Evolutionary conservation across 140 eudicot species (phyloP).

Genomic region (Anethum foeniculum): DNA sequence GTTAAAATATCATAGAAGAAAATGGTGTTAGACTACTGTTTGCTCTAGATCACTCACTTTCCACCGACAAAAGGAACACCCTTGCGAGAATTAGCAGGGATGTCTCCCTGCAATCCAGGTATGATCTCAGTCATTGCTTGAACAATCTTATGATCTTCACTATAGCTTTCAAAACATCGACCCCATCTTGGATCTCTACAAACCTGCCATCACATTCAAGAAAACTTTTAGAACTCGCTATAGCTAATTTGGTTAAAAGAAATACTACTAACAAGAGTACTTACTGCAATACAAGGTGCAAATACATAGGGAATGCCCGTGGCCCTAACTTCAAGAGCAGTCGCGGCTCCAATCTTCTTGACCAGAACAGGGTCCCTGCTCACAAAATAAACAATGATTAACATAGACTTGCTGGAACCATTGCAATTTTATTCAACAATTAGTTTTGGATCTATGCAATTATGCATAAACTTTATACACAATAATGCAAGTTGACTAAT

Average conservation of each 20-base stretch:
- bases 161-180: conserved; percentile 61
- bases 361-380: conserved; percentile 41
- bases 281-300: conserved; percentile 64
- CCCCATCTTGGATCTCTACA: conserved; percentile 87
- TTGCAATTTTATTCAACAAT: not conserved
- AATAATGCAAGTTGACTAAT: not conserved
- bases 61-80: conserved; percentile 64
- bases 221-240: not conserved
- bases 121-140: conserved; percentile 53
- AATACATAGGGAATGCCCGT: conserved; percentile 53
- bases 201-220: conserved; percentile 25
- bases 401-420: not conserved
- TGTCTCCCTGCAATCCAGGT: conserved; percentile 66
- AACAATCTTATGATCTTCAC: conserved; percentile 58
- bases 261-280: not conserved
- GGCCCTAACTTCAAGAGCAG: conserved; percentile 60
- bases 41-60: conserved; percentile 29
- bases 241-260: not conserved
- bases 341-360: conserved; percentile 58
- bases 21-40: not conserved
- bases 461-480: not conserved
- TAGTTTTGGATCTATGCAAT: not conserved
- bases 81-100: conserved; percentile 33
- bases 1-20: not conserved
- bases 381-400: not conserved